Evolutionary conservation across 441 rosid species (phyloP).

Genomic region (Eruca vesicaria): DNA sequence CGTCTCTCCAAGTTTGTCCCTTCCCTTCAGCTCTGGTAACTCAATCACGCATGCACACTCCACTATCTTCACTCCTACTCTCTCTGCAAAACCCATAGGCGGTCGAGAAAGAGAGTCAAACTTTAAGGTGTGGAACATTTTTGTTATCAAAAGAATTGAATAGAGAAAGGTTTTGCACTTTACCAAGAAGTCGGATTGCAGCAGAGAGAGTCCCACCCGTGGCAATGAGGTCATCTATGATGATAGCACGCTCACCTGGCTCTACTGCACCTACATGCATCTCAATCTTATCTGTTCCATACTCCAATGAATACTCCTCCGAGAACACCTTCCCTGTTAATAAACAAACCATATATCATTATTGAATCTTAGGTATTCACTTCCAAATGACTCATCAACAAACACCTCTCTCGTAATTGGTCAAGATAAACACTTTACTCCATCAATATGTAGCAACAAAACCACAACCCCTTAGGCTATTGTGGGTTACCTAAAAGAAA

Average conservation of each 20-base stretch:
- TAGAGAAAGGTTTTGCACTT: neutral
- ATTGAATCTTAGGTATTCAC: neutral
- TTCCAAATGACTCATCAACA: neutral
- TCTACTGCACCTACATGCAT: conserved; percentile 97
- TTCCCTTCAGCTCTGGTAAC: conserved; percentile 79
- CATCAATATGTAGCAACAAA: too few relatives aligned
- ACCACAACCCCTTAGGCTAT: neutral
- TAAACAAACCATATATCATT: neutral
- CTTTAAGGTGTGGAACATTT: neutral
- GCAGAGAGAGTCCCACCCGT: conserved; percentile 94
- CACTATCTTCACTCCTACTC: conserved; percentile 72
- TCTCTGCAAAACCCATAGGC: conserved; percentile 53
- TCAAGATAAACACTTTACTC: too few relatives aligned
- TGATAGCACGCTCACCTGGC: conserved; percentile 79
- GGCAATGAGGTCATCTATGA: conserved; percentile 91
- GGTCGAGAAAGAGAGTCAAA: neutral
- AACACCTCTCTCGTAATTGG: too few relatives aligned
- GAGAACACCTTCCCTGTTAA: conserved; percentile 76
- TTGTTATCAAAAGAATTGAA: too few relatives aligned
- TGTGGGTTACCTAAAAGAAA: too few relatives aligned
- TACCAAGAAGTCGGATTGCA: conserved; percentile 93
- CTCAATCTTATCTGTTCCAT: conserved; percentile 88
- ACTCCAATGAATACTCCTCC: conserved; percentile 88
- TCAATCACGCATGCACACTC: conserved; percentile 94
- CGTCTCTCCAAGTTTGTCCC: conserved; percentile 68